A percentile compares a stretch with the other conserved stretches of the same genome.
Evolutionary conservation across 2,329 filamentous ascomycete genomes (phyloP).

Genomic region (Trichoderma breve): DNA sequence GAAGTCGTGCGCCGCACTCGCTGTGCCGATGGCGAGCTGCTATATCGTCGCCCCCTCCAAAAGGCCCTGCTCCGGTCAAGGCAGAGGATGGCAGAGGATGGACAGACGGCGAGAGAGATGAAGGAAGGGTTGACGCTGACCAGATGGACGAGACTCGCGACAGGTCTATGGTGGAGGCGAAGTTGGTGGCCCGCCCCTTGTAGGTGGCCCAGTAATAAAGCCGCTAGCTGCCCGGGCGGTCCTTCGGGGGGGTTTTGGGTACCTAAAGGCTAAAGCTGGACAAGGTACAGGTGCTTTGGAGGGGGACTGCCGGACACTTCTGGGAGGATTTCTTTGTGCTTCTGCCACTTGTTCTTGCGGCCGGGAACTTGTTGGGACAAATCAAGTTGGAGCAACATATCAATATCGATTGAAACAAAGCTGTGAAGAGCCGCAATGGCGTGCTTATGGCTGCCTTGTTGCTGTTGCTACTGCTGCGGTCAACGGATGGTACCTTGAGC

Average conservation of each 20-base stretch:
- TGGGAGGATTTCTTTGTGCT: neutral
- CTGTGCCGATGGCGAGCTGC: neutral
- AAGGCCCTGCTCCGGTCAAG: neutral
- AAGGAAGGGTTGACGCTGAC: constrained; percentile 5
- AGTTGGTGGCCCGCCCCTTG: neutral
- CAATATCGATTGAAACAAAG: neutral
- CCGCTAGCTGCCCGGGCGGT: constrained; percentile 7
- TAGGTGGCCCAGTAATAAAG: constrained; percentile 14
- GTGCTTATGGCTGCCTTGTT: neutral
- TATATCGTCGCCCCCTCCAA: neutral
- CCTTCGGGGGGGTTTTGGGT: constrained; percentile 1
- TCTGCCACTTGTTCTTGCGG: neutral
- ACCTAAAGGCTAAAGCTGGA: neutral
- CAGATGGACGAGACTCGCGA: constrained; percentile 16
- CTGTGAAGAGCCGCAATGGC: neutral
- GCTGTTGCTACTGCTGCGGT: neutral
- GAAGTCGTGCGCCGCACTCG: constrained; percentile 2
- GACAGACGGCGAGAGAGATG: neutral
- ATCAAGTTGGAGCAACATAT: neutral
- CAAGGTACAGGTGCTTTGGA: neutral
- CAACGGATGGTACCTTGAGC: neutral
- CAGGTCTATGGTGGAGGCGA: constrained; percentile 18
- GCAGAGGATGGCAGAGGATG: neutral
- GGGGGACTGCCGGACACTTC: neutral
- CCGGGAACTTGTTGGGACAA: neutral